Percentiles rank a stretch among this genome's conserved stretches.
These are phyloP conservation scores for Penicillium bovifimosum DNA, from an alignment of 495 filamentous ascomycete genomes.

Conservation along the genomic window DNA sequence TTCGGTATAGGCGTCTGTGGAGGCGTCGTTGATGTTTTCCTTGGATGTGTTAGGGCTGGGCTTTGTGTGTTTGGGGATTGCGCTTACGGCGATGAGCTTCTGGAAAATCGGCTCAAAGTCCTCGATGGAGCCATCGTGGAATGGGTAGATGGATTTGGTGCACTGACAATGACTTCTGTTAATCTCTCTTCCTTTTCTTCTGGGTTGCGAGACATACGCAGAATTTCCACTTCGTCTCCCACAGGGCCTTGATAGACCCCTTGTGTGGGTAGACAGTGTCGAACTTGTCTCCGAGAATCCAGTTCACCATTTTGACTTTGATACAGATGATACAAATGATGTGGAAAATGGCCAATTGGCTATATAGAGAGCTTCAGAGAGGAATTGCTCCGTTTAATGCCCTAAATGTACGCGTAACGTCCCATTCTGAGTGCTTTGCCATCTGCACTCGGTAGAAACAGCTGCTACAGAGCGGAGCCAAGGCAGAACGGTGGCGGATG, in stretches of 20 bases:
- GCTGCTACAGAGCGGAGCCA: not conserved
- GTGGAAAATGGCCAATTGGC: not conserved
- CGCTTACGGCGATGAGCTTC: slow-evolving; percentile 52
- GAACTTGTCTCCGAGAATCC: slow-evolving; percentile 38
- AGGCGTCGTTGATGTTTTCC: slow-evolving; percentile 58
- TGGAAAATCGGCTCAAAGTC: slow-evolving; percentile 73
- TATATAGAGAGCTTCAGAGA: not conserved
- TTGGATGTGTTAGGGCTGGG: slow-evolving; percentile 14
- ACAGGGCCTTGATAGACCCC: slow-evolving; percentile 64
- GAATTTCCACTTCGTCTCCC: slow-evolving; percentile 77
- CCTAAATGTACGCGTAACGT: not conserved
- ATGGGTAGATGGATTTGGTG: slow-evolving; percentile 64
- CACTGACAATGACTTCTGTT: slow-evolving; percentile 39
- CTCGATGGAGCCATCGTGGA: slow-evolving; percentile 63
- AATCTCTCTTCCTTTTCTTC: not conserved
- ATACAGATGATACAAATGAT: not conserved
- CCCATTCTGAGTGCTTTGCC: not conserved
- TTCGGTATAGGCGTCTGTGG: slow-evolving; percentile 56
- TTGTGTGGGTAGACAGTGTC: slow-evolving; percentile 52
- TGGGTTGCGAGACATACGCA: slow-evolving; percentile 45
- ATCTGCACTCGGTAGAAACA: not conserved
- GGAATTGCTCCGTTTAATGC: not conserved
- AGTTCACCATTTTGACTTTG: slow-evolving; percentile 20
- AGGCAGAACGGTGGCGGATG: slow-evolving; percentile 5
- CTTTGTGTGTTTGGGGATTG: not conserved